A percentile compares a stretch with the other conserved stretches of the same genome.
Conservation (phyloP, 1,284 basidiomycete species). For the Meira miltonrushii region DNA sequence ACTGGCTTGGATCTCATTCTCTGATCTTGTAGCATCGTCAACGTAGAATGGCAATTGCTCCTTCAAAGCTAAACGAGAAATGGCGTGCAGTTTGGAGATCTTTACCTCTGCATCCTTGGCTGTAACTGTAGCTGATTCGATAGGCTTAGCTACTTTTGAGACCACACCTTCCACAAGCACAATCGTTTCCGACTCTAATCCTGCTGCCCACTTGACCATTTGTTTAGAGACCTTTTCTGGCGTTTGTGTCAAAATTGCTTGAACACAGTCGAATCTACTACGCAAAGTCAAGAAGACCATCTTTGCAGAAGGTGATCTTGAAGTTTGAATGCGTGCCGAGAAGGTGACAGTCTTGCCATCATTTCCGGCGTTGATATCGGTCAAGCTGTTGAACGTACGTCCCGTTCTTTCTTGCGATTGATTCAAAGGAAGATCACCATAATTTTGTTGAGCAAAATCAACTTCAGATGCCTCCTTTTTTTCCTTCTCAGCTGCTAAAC, state of each 20-base stretch:
- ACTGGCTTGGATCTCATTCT: slow-evolving; percentile 64
- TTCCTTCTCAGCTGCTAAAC: slow-evolving; percentile 69
- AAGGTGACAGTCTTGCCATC: slow-evolving; percentile 77
- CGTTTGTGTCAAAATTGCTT: slow-evolving; percentile 73
- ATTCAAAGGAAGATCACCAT: slow-evolving; percentile 84
- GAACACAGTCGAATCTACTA: slow-evolving; percentile 81
- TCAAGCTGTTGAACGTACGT: slow-evolving; percentile 61
- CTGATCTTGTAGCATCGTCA: slow-evolving; percentile 83
- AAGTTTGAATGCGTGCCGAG: slow-evolving; percentile 85
- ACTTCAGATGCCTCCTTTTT: slow-evolving; percentile 67
- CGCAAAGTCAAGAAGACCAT: slow-evolving; percentile 91
- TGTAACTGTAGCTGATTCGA: slow-evolving; percentile 81
- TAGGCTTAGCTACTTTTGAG: slow-evolving; percentile 67
- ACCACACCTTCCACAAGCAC: slow-evolving; percentile 74
- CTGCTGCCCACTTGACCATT: slow-evolving; percentile 89
- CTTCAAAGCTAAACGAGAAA: slow-evolving; percentile 65
- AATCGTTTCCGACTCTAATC: slow-evolving; percentile 79
- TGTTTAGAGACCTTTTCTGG: slow-evolving; percentile 86
- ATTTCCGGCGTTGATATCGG: slow-evolving; percentile 63
- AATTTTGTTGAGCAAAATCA: slow-evolving; percentile 78
- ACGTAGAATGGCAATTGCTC: slow-evolving; percentile 75
- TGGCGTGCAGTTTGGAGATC: slow-evolving; percentile 75
- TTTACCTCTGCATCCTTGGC: slow-evolving; percentile 84
- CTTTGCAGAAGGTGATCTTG: slow-evolving; percentile 69
- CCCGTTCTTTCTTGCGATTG: slow-evolving; percentile 70